These are phyloP conservation scores for Ustilago xerochloae DNA, from an alignment of 1,284 basidiomycete genomes.

Conservation along the genomic window DNA sequence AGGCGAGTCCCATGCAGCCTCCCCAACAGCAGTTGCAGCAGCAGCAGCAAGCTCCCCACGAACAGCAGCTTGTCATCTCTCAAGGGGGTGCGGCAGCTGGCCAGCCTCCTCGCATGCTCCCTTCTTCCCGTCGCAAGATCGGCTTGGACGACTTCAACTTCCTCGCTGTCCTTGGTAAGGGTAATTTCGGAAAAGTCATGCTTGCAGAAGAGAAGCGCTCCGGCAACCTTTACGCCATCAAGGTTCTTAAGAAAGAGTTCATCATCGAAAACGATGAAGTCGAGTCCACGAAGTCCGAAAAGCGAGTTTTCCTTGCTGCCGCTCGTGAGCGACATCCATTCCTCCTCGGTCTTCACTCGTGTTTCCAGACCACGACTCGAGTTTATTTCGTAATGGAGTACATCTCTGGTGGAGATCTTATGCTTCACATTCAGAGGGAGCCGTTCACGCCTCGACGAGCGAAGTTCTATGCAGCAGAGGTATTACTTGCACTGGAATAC, in stretches of 20 bases:
- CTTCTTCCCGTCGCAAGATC: slow-evolving; percentile 79
- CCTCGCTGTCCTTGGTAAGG: slow-evolving; percentile 96
- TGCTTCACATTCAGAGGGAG: slow-evolving; percentile 84
- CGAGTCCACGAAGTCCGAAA: slow-evolving; percentile 98
- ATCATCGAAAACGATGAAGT: slow-evolving; percentile 99
- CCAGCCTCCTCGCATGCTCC: slow-evolving; percentile 43
- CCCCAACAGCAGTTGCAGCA: slow-evolving; percentile 2
- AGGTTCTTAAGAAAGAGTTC: slow-evolving; percentile 99
- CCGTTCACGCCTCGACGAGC: slow-evolving; percentile 85
- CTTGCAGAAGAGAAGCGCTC: slow-evolving; percentile 96
- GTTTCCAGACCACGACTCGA: slow-evolving; percentile 99
- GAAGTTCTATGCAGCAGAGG: slow-evolving; percentile 99
- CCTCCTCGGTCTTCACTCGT: slow-evolving; percentile 94
- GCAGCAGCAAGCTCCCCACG: slow-evolving; percentile 13
- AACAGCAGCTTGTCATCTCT: slow-evolving; percentile 15
- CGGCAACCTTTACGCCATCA: slow-evolving; percentile 94
- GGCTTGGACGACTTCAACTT: slow-evolving; percentile 99
- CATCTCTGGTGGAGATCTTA: slow-evolving; percentile 81
- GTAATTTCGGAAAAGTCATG: slow-evolving; percentile 99
- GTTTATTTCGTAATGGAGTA: slow-evolving; percentile 85
- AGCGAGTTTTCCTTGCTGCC: slow-evolving; percentile 95
- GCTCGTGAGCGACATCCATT: slow-evolving; percentile 97
- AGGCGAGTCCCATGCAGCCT: slow-evolving; percentile 10
- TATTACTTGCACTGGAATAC: slow-evolving; percentile 94
- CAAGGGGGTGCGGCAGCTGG: not conserved